Conservation (phyloP, 1,284 basidiomycete species). For the Wolfiporia cocos region DNA sequence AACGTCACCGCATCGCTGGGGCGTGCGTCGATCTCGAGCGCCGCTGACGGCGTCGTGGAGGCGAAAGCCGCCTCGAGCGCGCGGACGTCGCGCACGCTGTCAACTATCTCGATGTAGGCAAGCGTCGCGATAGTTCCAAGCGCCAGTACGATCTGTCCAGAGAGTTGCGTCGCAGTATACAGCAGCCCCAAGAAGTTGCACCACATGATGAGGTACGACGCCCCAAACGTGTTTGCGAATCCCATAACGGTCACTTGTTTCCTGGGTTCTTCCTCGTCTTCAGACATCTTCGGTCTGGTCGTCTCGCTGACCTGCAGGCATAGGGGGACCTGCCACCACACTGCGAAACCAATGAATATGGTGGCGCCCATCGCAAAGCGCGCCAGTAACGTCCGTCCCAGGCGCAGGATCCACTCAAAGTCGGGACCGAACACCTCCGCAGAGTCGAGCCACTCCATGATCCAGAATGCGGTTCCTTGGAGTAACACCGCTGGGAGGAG, state of each 20-base stretch:
- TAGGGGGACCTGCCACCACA: constrained; percentile 71
- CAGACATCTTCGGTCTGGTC: background rate
- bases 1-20: constrained; percentile 44
- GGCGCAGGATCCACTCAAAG: constrained; percentile 38
- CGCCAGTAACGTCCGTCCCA: constrained; percentile 56
- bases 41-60: constrained; percentile 36
- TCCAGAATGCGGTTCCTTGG: constrained; percentile 64
- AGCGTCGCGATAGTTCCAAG: constrained; percentile 61
- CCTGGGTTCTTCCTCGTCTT: constrained; percentile 20
- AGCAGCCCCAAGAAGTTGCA: constrained; percentile 57
- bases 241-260: constrained; percentile 70
- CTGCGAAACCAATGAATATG: constrained; percentile 44
- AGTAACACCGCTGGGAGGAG: constrained; percentile 55
- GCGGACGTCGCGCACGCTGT: constrained; percentile 71
- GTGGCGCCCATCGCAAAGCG: constrained; percentile 48
- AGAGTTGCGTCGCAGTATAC: constrained; percentile 71
- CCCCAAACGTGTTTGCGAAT: constrained; percentile 87
- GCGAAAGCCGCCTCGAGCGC: constrained; percentile 47
- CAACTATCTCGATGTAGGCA: constrained; percentile 71
- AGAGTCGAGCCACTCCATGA: constrained; percentile 74
- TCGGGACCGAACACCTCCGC: constrained; percentile 36
- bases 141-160: constrained; percentile 75
- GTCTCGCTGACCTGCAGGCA: constrained; percentile 54
- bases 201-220: constrained; percentile 82
- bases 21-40: constrained; percentile 27